A percentile compares a stretch with the other conserved stretches of the same genome.
phyloP scores from a whole-genome alignment of 371 early-diverging fungal genomes.

The Mortierella sp. region DNA sequence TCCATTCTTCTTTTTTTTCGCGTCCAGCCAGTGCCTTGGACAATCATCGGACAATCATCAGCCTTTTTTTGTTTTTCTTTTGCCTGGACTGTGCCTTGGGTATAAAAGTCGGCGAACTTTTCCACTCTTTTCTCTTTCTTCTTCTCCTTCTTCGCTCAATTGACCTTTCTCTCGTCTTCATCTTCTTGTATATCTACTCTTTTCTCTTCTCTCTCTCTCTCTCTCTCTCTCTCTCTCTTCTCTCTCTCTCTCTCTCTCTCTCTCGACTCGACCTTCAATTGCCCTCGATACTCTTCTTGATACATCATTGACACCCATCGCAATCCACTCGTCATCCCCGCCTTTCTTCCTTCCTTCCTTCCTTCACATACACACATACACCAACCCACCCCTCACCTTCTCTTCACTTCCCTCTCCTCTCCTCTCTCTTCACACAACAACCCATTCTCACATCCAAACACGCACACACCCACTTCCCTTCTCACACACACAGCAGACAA shows the following conservation, averaged over 20 bases:
- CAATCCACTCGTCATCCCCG: not conserved
- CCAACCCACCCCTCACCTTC: not conserved
- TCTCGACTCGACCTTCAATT: not conserved
- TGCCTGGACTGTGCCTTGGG: not conserved
- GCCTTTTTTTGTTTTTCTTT: too few species aligned
- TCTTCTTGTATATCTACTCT: constrained; percentile 1
- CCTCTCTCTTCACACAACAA: not conserved
- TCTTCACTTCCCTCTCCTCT: not conserved
- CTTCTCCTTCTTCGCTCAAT: not conserved
- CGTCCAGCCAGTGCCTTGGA: not conserved
- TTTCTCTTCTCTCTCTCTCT: not conserved
- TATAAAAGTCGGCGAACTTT: constrained; percentile 7
- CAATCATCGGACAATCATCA: too few species aligned
- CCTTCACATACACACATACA: not conserved
- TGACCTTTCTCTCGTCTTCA: not conserved
- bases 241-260: constrained; percentile 11
- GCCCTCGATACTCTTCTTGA: not conserved
- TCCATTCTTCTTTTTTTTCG: not conserved
- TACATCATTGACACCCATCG: not conserved
- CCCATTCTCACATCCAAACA: not conserved
- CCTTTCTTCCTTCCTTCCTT: not conserved
- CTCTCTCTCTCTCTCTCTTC: not conserved
- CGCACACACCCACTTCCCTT: not conserved
- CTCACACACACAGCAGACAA: not conserved
- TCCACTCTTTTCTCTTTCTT: not conserved